These are phyloP conservation scores for Xylaria sp. DNA, from an alignment of 2,329 filamentous ascomycete genomes.

Conservation along the genomic window DNA sequence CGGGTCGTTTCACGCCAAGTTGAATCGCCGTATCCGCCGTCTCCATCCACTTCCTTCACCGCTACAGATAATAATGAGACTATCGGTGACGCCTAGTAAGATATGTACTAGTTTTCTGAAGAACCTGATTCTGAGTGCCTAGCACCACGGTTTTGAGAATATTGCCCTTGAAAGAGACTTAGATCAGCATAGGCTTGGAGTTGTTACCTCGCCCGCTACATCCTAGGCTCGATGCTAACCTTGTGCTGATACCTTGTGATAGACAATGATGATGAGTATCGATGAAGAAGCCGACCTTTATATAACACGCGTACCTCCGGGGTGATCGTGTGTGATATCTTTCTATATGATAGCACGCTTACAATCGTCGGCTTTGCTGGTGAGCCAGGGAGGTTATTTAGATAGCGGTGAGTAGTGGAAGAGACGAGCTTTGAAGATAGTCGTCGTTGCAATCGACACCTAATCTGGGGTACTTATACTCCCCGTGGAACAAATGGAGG, in stretches of 20 bases:
- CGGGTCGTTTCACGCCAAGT: conserved; percentile 13
- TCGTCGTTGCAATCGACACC: not conserved
- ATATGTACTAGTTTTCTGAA: not conserved
- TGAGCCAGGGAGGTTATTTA: not conserved
- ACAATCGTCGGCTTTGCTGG: not conserved
- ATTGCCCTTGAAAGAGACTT: not conserved
- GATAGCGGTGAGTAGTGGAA: not conserved
- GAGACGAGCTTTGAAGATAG: not conserved
- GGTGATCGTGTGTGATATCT: not conserved
- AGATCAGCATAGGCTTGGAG: not conserved
- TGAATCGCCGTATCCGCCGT: conserved; percentile 12
- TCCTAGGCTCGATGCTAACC: not conserved
- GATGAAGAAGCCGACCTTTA: too few relatives aligned
- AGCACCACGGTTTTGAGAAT: not conserved
- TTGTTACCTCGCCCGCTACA: not conserved
- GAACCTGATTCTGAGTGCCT: not conserved
- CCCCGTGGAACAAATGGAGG: too few relatives aligned
- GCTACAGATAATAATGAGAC: not conserved
- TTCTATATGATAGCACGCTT: not conserved
- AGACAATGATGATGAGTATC: not conserved
- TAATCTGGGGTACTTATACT: not conserved
- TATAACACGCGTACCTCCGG: not conserved
- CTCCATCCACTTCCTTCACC: conserved; percentile 14
- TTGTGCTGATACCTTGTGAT: not conserved
- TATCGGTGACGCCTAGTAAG: not conserved